Evolutionary conservation across 306 rosid species (phyloP), one percentile per base, ranked within the genome.

Genomic region (Rosa persica): DNA sequence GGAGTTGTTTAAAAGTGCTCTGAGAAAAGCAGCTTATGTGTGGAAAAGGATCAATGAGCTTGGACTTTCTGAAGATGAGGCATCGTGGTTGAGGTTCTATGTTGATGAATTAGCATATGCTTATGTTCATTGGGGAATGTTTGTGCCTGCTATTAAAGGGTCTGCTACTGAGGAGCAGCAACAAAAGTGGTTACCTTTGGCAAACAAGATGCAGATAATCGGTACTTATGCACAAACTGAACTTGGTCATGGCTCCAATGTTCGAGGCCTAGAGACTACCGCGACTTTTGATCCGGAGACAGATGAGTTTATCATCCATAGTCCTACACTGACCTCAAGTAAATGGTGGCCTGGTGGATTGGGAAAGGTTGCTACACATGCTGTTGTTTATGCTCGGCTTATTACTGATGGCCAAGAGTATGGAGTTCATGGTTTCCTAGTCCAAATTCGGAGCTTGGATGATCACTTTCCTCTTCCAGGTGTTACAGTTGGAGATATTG

Each of bases 271-370:
- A 20, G 97, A 92, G 85, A 94, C 97, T 43, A 92, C 92, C 12
- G 98, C 97, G 66, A 92, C 92, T 76, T 92, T 88, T 88, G 97
- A 92, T 86, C 89, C 87, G 22, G 71, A 85, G 78, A 89, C 92
- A 11, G 95, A 92, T 2, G 97, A 94, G 81, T 94, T 94, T 69
- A 74, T 92, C 79, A 84, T 94, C 70, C 86, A 90, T 70, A 94
- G 97, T 85, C 98, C 98, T 60, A 92, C 98, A 13, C 85, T 94
- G 76, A 92, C 93, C 82, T 92, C 97, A 78, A 83, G 91, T 90
- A 94, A 92, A 86, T 92, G 98, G 97, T 94, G 97, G 98, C 95
- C 98, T 81, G 98, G 97, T 79, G 97, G 97, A 58, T 80, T 90
- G 97, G 98, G 98, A 78, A 92, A 92, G 83, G 74, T 87, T 65